Percentiles rank a stretch among this genome's conserved stretches.
Evolutionary conservation across 345 rosid genomes (phyloP).

Genomic region (Hypericum perforatum): DNA sequence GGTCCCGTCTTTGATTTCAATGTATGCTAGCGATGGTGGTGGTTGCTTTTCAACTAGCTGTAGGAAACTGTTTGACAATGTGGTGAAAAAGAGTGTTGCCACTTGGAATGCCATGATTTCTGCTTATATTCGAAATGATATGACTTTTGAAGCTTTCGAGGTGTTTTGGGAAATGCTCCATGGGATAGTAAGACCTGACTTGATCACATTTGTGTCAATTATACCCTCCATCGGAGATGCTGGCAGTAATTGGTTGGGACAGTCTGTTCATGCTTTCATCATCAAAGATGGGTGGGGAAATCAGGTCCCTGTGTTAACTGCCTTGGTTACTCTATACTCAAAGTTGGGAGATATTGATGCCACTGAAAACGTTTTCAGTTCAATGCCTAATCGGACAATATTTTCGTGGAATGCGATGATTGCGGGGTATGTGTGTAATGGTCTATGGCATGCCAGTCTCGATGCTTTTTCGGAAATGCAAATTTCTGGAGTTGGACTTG

Average conservation of each 20-base stretch:
- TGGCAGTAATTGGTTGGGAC: slow-evolving; percentile 15
- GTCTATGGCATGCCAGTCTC: slow-evolving; percentile 24
- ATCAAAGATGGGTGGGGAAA: slow-evolving; percentile 30
- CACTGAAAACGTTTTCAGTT: slow-evolving; percentile 9
- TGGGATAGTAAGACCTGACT: slow-evolving; percentile 21
- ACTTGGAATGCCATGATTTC: slow-evolving; percentile 41
- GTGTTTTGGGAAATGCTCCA: slow-evolving; percentile 27
- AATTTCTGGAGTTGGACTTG: slow-evolving; percentile 23
- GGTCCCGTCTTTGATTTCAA: slow-evolving; percentile 40
- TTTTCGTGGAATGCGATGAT: slow-evolving; percentile 20
- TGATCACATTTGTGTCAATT: slow-evolving; percentile 32
- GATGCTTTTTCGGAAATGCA: slow-evolving; percentile 31
- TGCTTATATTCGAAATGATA: slow-evolving; percentile 24
- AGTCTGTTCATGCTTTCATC: slow-evolving; percentile 32
- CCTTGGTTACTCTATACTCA: slow-evolving; percentile 18
- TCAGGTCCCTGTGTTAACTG: slow-evolving; percentile 19
- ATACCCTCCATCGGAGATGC: slow-evolving; percentile 26
- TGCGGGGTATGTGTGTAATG: slow-evolving; percentile 12
- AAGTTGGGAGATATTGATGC: slow-evolving; percentile 11
- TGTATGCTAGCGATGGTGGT: slow-evolving; percentile 24
- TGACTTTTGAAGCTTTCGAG: slow-evolving; percentile 29
- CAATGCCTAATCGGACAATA: slow-evolving; percentile 9
- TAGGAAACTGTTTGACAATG: slow-evolving; percentile 25
- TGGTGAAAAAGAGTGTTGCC: slow-evolving; percentile 18
- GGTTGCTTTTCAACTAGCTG: slow-evolving; percentile 18